Base-by-base conservation (phyloP, 495 filamentous ascomycete genomes). In the Aspergillus haitiensis region DNA sequence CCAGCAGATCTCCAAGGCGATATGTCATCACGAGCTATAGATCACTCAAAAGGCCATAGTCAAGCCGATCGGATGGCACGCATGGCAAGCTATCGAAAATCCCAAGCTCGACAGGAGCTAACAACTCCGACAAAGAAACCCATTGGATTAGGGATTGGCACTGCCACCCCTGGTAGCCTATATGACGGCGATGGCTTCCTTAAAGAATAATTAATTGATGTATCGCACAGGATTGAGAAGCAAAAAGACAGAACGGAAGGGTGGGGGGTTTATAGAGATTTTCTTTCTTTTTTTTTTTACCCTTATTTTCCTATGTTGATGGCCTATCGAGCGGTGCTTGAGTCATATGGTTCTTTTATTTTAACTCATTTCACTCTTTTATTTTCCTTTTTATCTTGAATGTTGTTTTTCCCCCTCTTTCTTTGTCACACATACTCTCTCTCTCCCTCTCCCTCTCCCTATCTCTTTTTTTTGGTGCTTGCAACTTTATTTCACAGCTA, bases 121-220 rank as follows among this genome's bases (percentile, higher is more conserved):
- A 67, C 59, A 21, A 78, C 75, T 0, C 75, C 75, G 0, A 65
- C 51, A n/a, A 62, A 65, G 27, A 72, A 73, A 52, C 52, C 62
- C 2, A 59, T 74, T n/a, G 75, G 75, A 2, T 62, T 75, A 16
- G 72, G 72, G 1, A 64, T 75, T 57, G 68, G 70, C 13, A 62
- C 65, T 40, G 62, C 67, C 11, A 79, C 76, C 2, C 77, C 78
- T 31, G 77, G 64, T 13, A 81, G 79, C 62, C 54, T 81, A 52
- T 82, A 82, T 58, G 79, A 82, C 60, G 70, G 73, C 10, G 74
- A 80, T 52, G 79, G 79, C 9, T 81, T 82, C 59, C 55, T 81
- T 52, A 74, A 71, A 52, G 79, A 81, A 61, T 77, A 64, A 59
- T 55, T 27, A 16, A 56, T 16, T 47, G 36, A 35, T 16, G 39